Conservation (phyloP, 2,329 filamentous ascomycete species). For the Cryphonectria naterciae region DNA sequence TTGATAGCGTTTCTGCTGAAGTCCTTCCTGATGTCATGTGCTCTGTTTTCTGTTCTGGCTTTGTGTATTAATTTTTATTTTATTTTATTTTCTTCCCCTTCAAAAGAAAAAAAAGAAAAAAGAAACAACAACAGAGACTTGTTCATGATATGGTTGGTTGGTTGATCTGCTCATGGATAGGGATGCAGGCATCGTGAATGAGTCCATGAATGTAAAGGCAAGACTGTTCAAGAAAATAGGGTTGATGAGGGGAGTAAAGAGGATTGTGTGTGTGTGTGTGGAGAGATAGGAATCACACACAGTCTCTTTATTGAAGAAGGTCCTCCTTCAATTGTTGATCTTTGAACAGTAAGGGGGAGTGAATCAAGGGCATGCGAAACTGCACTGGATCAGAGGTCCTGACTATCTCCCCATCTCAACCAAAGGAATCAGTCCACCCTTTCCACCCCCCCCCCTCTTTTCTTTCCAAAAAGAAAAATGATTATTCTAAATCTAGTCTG, state of each 20-base stretch:
- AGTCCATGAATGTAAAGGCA: background rate
- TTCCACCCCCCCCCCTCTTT: too few relatives aligned
- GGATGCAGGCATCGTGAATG: background rate
- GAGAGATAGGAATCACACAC: background rate
- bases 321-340: background rate
- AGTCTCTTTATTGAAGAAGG: background rate
- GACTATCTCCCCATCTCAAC: background rate
- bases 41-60: background rate
- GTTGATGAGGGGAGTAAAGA: background rate
- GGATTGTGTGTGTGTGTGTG: background rate
- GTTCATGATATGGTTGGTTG: background rate
- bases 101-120: too few relatives aligned
- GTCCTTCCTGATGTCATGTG: background rate
- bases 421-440: too few relatives aligned
- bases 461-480: too few relatives aligned
- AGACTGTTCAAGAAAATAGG: too few relatives aligned
- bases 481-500: background rate
- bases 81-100: background rate
- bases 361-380: background rate
- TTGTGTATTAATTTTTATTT: background rate
- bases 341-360: background rate
- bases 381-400: background rate
- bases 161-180: background rate
- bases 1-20: conserved; percentile 23
- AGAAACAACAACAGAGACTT: background rate